Conservation (phyloP, 2,329 filamentous ascomycete species). For the Tothia fuscella region DNA sequence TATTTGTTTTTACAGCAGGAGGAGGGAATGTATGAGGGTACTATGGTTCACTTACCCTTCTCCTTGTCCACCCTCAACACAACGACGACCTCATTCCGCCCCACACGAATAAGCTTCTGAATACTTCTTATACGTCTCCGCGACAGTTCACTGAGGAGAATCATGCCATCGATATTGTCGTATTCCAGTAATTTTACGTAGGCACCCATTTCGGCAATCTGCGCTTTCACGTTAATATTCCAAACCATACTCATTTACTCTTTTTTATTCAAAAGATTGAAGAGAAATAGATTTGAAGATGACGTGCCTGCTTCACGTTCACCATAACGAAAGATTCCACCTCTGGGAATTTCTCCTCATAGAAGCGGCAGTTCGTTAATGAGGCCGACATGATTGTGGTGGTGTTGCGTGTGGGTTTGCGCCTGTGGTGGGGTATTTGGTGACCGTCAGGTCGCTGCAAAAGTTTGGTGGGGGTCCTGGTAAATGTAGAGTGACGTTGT, state of each 20-base stretch:
- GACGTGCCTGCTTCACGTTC: slow-evolving; percentile 86
- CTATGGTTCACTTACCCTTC: slow-evolving; percentile 58
- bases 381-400: slow-evolving; percentile 83
- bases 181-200: slow-evolving; percentile 99
- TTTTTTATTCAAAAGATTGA: neutral
- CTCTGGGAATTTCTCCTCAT: slow-evolving; percentile 95
- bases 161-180: slow-evolving; percentile 99
- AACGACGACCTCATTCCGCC: slow-evolving; percentile 95
- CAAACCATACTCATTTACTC: neutral
- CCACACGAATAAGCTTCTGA: slow-evolving; percentile 96
- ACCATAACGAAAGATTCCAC: slow-evolving; percentile 99
- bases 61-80: slow-evolving; percentile 98
- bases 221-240: slow-evolving; percentile 8
- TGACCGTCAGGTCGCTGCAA: too few relatives aligned
- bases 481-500: too few relatives aligned
- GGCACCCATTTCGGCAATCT: slow-evolving; percentile 99
- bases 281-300: neutral
- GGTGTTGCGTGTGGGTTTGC: slow-evolving; percentile 18
- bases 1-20: neutral
- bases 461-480: neutral
- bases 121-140: slow-evolving; percentile 97
- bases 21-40: neutral
- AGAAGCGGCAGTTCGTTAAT: slow-evolving; percentile 92
- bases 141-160: slow-evolving; percentile 92
- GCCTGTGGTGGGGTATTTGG: neutral